Percentiles rank a stretch among this genome's conserved stretches.
Conservation (phyloP, 208 protist species). For the Trypanosoma scelopori region DNA sequence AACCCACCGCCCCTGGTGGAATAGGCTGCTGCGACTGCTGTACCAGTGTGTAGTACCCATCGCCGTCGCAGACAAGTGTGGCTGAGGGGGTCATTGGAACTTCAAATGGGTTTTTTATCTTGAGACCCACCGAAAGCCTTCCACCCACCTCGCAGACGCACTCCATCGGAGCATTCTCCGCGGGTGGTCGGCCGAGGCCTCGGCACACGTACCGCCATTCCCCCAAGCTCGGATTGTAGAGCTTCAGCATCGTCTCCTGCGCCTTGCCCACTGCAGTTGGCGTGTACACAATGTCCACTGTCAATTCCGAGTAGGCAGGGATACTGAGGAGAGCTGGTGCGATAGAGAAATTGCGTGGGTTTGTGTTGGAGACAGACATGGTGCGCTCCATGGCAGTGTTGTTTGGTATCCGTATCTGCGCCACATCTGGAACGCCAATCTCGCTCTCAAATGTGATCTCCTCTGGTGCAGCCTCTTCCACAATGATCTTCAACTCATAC, state of each 20-base stretch:
- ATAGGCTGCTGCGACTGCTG: slow-evolving; percentile 26
- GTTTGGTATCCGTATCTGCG: slow-evolving; percentile 79
- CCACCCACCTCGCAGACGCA: slow-evolving; percentile 56
- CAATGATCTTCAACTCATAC: slow-evolving; percentile 88
- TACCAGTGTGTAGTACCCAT: slow-evolving; percentile 37
- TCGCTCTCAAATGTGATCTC: slow-evolving; percentile 67
- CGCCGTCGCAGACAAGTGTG: slow-evolving; percentile 30
- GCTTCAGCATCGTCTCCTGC: slow-evolving; percentile 55
- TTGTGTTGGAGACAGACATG: slow-evolving; percentile 64
- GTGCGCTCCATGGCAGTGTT: slow-evolving; percentile 44
- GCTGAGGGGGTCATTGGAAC: slow-evolving; percentile 37
- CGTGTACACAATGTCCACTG: slow-evolving; percentile 73
- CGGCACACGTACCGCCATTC: slow-evolving; percentile 80
- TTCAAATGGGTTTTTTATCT: slow-evolving; percentile 80
- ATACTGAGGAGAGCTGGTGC: slow-evolving; percentile 41
- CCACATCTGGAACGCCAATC: slow-evolving; percentile 59
- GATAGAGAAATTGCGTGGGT: slow-evolving; percentile 63
- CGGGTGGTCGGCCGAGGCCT: slow-evolving; percentile 66
- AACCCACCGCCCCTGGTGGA: slow-evolving; percentile 37
- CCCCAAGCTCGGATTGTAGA: slow-evolving; percentile 66
- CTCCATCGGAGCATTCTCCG: slow-evolving; percentile 37
- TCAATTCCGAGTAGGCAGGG: slow-evolving; percentile 47
- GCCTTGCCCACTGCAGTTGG: slow-evolving; percentile 63
- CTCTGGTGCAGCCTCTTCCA: slow-evolving; percentile 67
- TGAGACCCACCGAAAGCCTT: slow-evolving; percentile 40